A percentile compares a stretch with the other conserved stretches of the same genome.
Conservation (phyloP, 148 eudicot species). For the Camellia japonica region DNA sequence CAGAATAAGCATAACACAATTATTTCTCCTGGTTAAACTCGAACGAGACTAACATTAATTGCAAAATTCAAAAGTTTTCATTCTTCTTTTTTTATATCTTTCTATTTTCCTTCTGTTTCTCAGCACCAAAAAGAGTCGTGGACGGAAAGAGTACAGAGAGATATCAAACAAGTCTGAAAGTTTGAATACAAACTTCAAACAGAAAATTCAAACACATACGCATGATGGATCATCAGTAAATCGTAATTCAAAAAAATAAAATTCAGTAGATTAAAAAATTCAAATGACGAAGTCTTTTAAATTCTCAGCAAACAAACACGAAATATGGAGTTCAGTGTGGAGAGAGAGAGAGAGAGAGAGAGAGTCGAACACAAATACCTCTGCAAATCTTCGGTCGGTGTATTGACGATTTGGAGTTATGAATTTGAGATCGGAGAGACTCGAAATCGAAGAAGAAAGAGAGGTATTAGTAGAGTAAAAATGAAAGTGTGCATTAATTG, state of each 20-base stretch:
- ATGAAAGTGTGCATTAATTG: neutral
- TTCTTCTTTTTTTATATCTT: neutral
- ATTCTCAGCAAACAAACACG: neutral
- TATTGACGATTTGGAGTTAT: neutral
- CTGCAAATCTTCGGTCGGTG: neutral
- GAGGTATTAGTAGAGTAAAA: neutral
- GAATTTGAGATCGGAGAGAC: neutral
- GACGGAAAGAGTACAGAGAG: neutral
- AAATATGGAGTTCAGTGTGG: neutral
- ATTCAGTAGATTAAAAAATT: neutral
- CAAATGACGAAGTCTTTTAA: neutral
- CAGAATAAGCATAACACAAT: neutral
- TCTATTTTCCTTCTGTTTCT: neutral
- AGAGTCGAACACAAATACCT: neutral
- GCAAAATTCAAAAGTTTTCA: neutral
- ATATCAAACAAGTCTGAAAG: no score
- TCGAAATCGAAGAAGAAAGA: neutral
- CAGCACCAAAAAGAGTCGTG: constrained; percentile 6
- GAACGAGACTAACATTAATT: neutral
- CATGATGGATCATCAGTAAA: neutral
- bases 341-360: neutral
- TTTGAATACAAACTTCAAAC: neutral
- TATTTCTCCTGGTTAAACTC: neutral
- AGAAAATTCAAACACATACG: neutral
- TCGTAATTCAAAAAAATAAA: neutral